Conservation (phyloP, 176 grass and related monocot species). For the Typha latifolia region DNA sequence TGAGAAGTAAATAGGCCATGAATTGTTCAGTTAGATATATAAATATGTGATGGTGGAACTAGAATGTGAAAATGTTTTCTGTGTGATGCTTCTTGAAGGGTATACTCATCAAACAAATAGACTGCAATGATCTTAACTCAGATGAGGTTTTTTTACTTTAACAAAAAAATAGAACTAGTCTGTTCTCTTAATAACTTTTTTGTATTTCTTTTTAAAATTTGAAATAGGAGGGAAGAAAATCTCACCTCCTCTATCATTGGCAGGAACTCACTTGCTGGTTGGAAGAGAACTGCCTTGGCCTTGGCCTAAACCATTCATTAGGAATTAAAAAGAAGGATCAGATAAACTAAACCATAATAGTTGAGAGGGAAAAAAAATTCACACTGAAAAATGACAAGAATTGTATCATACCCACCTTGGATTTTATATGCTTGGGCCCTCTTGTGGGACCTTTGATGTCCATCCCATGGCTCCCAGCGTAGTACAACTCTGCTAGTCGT, state of each 20-base stretch:
- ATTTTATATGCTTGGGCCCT: constrained; percentile 17
- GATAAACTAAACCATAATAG: background rate
- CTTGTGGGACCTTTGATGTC: constrained; percentile 39
- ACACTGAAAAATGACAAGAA: background rate
- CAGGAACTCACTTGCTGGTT: constrained; percentile 69
- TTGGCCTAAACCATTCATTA: constrained; percentile 29
- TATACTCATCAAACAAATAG: background rate
- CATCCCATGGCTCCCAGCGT: constrained; percentile 48
- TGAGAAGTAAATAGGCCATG: background rate
- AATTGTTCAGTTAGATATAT: background rate
- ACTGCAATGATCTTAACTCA: background rate
- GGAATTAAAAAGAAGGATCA: background rate
- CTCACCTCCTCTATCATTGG: constrained; percentile 60
- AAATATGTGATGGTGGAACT: background rate
- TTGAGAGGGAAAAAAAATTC: background rate
- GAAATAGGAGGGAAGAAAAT: constrained; percentile 14
- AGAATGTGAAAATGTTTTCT: background rate
- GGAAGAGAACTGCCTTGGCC: constrained; percentile 42
- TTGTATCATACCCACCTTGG: constrained; percentile 11
- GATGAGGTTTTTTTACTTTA: background rate
- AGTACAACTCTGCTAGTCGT: constrained; percentile 29
- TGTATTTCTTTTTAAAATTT: no score
- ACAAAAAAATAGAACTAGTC: no score
- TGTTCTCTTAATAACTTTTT: no score
- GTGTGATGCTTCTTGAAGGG: background rate